phyloP scores from a whole-genome alignment of 345 rosid genomes.

The Salix arbutifolia region DNA sequence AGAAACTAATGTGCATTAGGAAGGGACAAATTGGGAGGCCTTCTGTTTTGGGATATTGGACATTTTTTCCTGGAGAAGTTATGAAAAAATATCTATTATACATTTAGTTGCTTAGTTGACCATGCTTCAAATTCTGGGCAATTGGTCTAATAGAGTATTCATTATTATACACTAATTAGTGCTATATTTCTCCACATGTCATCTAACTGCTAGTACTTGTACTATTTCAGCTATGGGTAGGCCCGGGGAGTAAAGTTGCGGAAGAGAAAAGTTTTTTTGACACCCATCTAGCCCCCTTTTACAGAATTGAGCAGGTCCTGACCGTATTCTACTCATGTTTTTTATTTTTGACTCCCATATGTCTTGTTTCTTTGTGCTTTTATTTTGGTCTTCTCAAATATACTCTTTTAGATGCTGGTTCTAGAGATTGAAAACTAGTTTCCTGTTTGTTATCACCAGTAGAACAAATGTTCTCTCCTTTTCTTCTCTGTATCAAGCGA shows the following conservation, averaged over 20 bases:
- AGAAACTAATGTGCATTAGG: neutral
- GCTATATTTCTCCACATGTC: neutral
- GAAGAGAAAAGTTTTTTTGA: constrained; percentile 87
- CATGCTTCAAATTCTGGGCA: neutral
- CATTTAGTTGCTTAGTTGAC: neutral
- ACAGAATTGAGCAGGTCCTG: constrained; percentile 92
- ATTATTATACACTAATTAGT: neutral
- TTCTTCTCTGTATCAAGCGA: neutral
- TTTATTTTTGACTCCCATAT: constrained; percentile 6
- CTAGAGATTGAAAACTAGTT: neutral
- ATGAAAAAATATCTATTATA: neutral
- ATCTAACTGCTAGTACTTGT: constrained; percentile 15
- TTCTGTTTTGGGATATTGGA: neutral
- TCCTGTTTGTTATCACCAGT: neutral
- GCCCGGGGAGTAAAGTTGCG: constrained; percentile 90
- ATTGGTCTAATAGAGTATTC: neutral
- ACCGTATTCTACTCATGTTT: neutral
- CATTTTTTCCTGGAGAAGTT: neutral
- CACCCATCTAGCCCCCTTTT: constrained; percentile 85
- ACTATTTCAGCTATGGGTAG: constrained; percentile 88
- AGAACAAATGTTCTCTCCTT: neutral
- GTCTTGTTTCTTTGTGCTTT: constrained; percentile 6
- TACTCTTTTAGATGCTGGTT: neutral
- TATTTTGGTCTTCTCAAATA: neutral
- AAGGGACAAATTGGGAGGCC: neutral